phyloP scores from a whole-genome alignment of 2,329 filamentous ascomycete species.

The Blastomyces emzantsi region DNA sequence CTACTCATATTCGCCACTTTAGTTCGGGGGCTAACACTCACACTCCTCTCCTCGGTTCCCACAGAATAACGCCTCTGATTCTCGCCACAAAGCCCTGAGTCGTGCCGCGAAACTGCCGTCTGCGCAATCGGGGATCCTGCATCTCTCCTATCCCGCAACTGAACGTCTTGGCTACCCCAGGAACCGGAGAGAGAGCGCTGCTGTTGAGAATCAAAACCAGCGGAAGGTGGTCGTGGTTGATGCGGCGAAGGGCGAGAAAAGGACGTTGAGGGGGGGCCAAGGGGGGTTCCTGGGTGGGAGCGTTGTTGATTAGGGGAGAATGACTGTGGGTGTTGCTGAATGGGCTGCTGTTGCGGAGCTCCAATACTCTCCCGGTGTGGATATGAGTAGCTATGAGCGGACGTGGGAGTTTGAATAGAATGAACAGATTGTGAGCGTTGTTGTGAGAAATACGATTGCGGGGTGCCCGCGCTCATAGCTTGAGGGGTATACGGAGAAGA shows the following conservation, averaged over 20 bases:
- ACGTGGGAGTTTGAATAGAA: slow-evolving; percentile 30
- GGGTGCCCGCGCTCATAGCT: slow-evolving; percentile 26
- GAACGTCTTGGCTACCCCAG: slow-evolving; percentile 25
- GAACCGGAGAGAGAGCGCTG: slow-evolving; percentile 27
- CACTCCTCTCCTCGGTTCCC: slow-evolving; percentile 56
- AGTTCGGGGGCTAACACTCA: slow-evolving; percentile 74
- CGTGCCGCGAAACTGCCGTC: slow-evolving; percentile 33
- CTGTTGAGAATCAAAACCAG: slow-evolving; percentile 29
- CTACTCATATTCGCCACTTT: slow-evolving; percentile 24
- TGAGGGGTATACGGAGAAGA: slow-evolving; percentile 35
- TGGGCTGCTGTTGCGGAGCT: slow-evolving; percentile 25
- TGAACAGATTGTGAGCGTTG: slow-evolving; percentile 28
- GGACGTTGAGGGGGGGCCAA: slow-evolving; percentile 37
- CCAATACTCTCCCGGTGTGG: slow-evolving; percentile 29
- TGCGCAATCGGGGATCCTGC: slow-evolving; percentile 26
- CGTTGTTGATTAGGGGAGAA: slow-evolving; percentile 22
- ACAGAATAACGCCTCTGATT: slow-evolving; percentile 35
- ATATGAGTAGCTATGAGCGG: slow-evolving; percentile 27
- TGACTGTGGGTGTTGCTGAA: slow-evolving; percentile 26
- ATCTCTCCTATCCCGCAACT: slow-evolving; percentile 21
- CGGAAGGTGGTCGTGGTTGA: slow-evolving; percentile 30
- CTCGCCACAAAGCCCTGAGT: slow-evolving; percentile 27
- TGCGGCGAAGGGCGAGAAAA: slow-evolving; percentile 30
- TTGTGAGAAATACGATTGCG: slow-evolving; percentile 30
- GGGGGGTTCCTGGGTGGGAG: slow-evolving; percentile 36